These are phyloP conservation scores for Voacanga thouarsii DNA, from an alignment of 257 asterid species.

Conservation along the genomic window DNA sequence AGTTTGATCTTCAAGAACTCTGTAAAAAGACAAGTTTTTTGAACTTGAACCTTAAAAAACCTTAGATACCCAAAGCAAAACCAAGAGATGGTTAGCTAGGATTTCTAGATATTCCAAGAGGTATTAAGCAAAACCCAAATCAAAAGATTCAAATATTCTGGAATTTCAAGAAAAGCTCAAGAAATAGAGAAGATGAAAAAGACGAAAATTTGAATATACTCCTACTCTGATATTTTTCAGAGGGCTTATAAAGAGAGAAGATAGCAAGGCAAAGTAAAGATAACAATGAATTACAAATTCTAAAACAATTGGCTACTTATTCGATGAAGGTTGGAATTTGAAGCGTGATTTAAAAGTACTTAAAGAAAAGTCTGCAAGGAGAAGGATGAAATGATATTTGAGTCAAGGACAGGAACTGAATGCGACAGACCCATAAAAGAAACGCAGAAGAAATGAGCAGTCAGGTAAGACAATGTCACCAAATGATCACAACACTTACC, in stretches of 20 bases:
- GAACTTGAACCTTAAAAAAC: background rate
- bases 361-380: slow-evolving; percentile 4
- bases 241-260: background rate
- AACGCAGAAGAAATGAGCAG: background rate
- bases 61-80: background rate
- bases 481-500: background rate
- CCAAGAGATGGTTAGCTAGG: background rate
- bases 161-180: background rate
- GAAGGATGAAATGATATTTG: slow-evolving; percentile 5
- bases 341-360: background rate
- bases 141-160: background rate
- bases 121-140: slow-evolving; percentile 8
- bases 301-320: background rate
- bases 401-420: background rate
- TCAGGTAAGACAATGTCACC: slow-evolving; percentile 6
- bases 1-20: background rate
- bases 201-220: too few relatives aligned
- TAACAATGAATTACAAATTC: background rate
- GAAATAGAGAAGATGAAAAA: background rate
- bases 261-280: background rate
- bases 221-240: background rate
- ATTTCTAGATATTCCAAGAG: background rate
- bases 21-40: background rate
- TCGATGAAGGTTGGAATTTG: background rate
- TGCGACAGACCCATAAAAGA: background rate